Evolutionary conservation across 177 flowering plant genomes (phyloP), one percentile per base, ranked within the genome.

Genomic region (Vitis hybrid): DNA sequence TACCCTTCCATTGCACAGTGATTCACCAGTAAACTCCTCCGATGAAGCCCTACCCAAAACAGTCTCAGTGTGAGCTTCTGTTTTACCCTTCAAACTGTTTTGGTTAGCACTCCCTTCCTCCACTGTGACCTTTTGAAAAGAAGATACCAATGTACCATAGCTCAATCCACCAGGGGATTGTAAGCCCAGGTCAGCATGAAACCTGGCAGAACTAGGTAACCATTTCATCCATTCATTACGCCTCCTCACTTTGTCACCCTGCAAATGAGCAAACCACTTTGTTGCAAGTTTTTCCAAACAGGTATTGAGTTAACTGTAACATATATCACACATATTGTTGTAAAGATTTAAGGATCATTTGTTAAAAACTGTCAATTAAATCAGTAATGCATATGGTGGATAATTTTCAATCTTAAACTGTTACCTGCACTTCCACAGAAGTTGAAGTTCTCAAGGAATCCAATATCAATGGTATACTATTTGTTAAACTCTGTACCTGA

Each of bases 191-290:
- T 66, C 72, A 18, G 75, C 2, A 13, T 63, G 9, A 70, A 40
- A n/a, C 63, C 67, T 51, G 59, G 67, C 55, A 50, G 80, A 64
- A 1, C 72, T 56, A n/a, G 72, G 56, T 15, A 78, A 65, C 88
- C 88, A 91, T 60, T 77, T 86, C 85, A 24, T 80, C 93, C 93
- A 91, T 24, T 84, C 88, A 57, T 74, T 66, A 19, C 87, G 86
- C 69, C 79, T 86, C 77, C 96, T 85, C 49, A 91, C 58, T 81
- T 81, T 89, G 66, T 88, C 87, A 70, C 80, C 92, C 96, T 91
- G 77, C 75, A 77, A 60, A 50, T 70, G 1, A 18, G 60, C 19
- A 40, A 40, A 40, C 54, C 21, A 49, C 8, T 6, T 4, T 13
- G 69, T 8, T 54, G 13, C 15, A 8, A 32, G 19, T 32, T 13